Conservation (phyloP, 2,329 filamentous ascomycete species). For the Aspergillus sp. region DNA sequence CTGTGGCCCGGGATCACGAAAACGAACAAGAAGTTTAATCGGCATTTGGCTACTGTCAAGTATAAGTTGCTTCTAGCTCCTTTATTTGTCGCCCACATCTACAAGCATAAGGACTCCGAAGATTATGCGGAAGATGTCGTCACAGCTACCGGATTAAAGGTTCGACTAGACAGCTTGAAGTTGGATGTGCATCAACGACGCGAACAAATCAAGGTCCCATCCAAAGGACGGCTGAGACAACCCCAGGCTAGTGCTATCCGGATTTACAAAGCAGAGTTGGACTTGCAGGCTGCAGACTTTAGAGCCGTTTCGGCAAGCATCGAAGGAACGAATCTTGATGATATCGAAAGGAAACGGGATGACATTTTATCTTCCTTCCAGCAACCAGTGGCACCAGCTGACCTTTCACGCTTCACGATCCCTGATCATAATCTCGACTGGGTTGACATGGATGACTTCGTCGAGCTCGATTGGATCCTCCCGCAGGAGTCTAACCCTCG, state of each 20-base stretch:
- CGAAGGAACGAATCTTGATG: slow-evolving; percentile 73
- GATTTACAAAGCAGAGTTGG: slow-evolving; percentile 90
- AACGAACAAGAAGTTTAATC: slow-evolving; percentile 96
- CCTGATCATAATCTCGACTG: slow-evolving; percentile 93
- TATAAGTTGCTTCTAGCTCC: slow-evolving; percentile 92
- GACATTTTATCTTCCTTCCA: slow-evolving; percentile 59
- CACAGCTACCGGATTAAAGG: slow-evolving; percentile 93
- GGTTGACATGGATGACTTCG: slow-evolving; percentile 99
- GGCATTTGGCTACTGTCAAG: slow-evolving; percentile 97
- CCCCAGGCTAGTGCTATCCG: slow-evolving; percentile 89
- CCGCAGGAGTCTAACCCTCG: slow-evolving; percentile 87
- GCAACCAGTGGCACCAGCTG: slow-evolving; percentile 51
- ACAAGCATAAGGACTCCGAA: slow-evolving; percentile 95
- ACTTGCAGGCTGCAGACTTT: slow-evolving; percentile 87
- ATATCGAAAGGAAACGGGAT: slow-evolving; percentile 63
- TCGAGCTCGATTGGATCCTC: slow-evolving; percentile 94
- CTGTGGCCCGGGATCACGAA: slow-evolving; percentile 93
- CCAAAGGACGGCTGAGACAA: slow-evolving; percentile 72
- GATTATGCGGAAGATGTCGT: slow-evolving; percentile 76
- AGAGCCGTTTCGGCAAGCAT: slow-evolving; percentile 91
- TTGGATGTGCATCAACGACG: slow-evolving; percentile 91
- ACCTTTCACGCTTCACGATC: slow-evolving; percentile 87
- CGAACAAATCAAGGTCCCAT: slow-evolving; percentile 83
- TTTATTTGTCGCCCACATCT: slow-evolving; percentile 92
- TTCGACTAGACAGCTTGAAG: slow-evolving; percentile 95